These are phyloP conservation scores for Phytophthora multivora DNA, from an alignment of 352 stramenopile genomes.

Conservation along the genomic window DNA sequence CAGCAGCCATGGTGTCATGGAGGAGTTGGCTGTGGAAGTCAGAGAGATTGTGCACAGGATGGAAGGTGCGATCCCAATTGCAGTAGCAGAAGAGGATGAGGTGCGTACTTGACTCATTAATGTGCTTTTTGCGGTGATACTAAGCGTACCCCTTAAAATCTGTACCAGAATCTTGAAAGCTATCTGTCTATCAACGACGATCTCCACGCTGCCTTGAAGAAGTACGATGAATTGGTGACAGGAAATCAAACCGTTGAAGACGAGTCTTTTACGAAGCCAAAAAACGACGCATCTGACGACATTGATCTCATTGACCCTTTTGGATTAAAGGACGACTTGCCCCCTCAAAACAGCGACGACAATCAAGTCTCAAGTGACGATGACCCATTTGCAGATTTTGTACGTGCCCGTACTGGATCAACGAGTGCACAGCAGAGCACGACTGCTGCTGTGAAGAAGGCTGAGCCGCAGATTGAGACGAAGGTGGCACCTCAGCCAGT, in stretches of 20 bases:
- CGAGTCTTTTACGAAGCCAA: slow-evolving; percentile 3
- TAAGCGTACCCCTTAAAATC: too few relatives aligned
- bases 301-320: slow-evolving; percentile 40
- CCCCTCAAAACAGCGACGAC: slow-evolving; percentile 28
- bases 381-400: slow-evolving; percentile 71
- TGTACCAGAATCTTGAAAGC: slow-evolving; percentile 53
- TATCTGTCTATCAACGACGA: slow-evolving; percentile 77
- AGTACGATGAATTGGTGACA: slow-evolving; percentile 50
- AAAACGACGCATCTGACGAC: slow-evolving; percentile 4
- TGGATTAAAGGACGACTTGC: slow-evolving; percentile 18
- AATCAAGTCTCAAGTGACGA: slow-evolving; percentile 48
- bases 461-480: slow-evolving; percentile 4
- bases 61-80: slow-evolving; percentile 65
- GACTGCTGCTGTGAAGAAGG: background rate
- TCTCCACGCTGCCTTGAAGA: slow-evolving; percentile 59
- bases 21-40: slow-evolving; percentile 68
- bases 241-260: slow-evolving; percentile 33
- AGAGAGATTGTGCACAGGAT: slow-evolving; percentile 66
- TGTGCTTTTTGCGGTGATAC: background rate
- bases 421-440: slow-evolving; percentile 7
- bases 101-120: slow-evolving; percentile 21
- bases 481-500: slow-evolving; percentile 28
- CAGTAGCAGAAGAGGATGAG: slow-evolving; percentile 55
- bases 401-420: slow-evolving; percentile 41
- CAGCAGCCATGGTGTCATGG: slow-evolving; percentile 57